A percentile compares a stretch with the other conserved stretches of the same genome.
These are phyloP conservation scores for Penicillium sp. DNA, from an alignment of 2,329 filamentous ascomycete species.

Conservation along the genomic window DNA sequence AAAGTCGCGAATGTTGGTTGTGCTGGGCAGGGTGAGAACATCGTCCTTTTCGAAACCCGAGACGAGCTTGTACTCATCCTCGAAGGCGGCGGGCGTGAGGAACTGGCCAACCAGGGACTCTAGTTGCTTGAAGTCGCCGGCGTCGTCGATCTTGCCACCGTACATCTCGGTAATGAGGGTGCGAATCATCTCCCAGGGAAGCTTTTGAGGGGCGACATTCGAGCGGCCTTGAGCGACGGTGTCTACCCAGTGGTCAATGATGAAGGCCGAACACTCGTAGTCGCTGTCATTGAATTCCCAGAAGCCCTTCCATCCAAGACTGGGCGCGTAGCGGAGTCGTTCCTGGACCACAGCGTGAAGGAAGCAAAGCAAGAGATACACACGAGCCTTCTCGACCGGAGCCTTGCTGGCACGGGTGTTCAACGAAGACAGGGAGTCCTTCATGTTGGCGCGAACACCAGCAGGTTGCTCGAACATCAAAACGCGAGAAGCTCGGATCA, in stretches of 20 bases:
- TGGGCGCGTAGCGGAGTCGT: constrained; percentile 86
- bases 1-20: constrained; percentile 80
- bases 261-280: constrained; percentile 94
- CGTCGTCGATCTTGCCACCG: constrained; percentile 94
- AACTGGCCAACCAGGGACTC: constrained; percentile 68
- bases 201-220: constrained; percentile 87
- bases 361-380: constrained; percentile 91
- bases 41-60: constrained; percentile 58
- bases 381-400: constrained; percentile 81
- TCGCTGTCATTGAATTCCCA: constrained; percentile 99
- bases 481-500: constrained; percentile 86
- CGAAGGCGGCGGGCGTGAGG: constrained; percentile 83
- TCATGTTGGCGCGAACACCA: constrained; percentile 96
- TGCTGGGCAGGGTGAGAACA: constrained; percentile 68
- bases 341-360: constrained; percentile 95
- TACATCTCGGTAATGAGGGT: constrained; percentile 91
- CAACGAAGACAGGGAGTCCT: constrained; percentile 84
- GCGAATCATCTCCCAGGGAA: constrained; percentile 94
- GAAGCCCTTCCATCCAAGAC: constrained; percentile 94
- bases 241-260: constrained; percentile 94
- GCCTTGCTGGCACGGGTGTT: constrained; percentile 70
- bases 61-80: constrained; percentile 86
- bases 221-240: constrained; percentile 74
- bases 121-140: constrained; percentile 73
- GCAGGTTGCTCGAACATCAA: constrained; percentile 98